A percentile compares a stretch with the other conserved stretches of the same genome.
Evolutionary conservation across 176 grass and related monocot species (phyloP).

Genomic region (Areca catechu): DNA sequence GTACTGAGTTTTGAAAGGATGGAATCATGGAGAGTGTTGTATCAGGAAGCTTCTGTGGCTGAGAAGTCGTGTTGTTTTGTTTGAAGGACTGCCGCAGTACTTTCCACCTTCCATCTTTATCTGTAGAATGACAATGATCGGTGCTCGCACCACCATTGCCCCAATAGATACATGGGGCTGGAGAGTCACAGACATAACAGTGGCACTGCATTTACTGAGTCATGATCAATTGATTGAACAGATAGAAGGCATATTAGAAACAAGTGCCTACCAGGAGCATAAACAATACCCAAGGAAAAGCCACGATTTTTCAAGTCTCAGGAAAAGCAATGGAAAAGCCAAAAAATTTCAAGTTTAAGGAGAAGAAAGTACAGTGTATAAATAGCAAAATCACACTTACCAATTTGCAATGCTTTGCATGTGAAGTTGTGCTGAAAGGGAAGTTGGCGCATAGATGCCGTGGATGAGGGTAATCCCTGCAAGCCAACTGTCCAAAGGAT

Average conservation of each 20-base stretch:
- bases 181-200: constrained; percentile 86
- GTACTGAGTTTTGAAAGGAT: constrained; percentile 7
- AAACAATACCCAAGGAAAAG: too few relatives aligned
- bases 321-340: too few relatives aligned
- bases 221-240: background rate
- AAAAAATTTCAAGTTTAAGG: too few relatives aligned
- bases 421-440: constrained; percentile 63
- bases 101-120: constrained; percentile 63
- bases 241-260: too few relatives aligned
- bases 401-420: constrained; percentile 65
- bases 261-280: too few relatives aligned
- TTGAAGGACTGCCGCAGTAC: constrained; percentile 44
- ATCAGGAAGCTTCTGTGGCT: constrained; percentile 29
- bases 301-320: too few relatives aligned
- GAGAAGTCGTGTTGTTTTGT: constrained; percentile 22
- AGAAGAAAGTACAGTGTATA: too few relatives aligned
- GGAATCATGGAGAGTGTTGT: background rate
- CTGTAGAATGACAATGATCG: constrained; percentile 83
- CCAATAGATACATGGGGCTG: constrained; percentile 82
- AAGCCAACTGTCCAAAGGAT: constrained; percentile 65
- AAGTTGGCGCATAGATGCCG: constrained; percentile 84
- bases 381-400: constrained; percentile 25
- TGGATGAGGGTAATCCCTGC: constrained; percentile 89
- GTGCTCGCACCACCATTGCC: constrained; percentile 25
- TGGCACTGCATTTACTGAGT: constrained; percentile 78